phyloP scores from a whole-genome alignment of 2,329 filamentous ascomycete species.

The Ceratocystis diversiconidia region DNA sequence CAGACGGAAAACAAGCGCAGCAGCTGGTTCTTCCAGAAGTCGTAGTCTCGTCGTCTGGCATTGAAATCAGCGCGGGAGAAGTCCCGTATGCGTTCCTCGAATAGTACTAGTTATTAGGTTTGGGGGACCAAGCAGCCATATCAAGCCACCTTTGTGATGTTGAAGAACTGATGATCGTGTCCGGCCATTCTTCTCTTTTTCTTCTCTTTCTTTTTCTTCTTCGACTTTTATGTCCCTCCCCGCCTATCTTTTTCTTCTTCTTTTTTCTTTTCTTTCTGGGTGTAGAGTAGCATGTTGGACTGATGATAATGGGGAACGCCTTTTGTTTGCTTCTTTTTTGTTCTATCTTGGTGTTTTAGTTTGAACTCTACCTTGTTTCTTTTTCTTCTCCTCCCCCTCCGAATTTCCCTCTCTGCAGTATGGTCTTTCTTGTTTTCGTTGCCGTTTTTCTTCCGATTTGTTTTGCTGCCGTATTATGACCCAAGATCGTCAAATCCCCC shows the following conservation, averaged over 20 bases:
- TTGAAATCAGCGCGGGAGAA: slow-evolving; percentile 12
- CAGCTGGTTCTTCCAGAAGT: slow-evolving; percentile 63
- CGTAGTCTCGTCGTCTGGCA: slow-evolving; percentile 23
- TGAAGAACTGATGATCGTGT: slow-evolving; percentile 14
- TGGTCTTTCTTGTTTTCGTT: slow-evolving; percentile 8
- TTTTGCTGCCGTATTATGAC: neutral
- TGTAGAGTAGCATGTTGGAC: slow-evolving; percentile 11
- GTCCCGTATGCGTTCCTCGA: slow-evolving; percentile 8
- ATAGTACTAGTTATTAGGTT: slow-evolving; percentile 11
- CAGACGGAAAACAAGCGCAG: slow-evolving; percentile 52
- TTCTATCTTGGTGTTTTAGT: neutral
- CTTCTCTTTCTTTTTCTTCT: neutral
- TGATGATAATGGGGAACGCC: slow-evolving; percentile 6
- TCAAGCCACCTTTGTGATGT: slow-evolving; percentile 6
- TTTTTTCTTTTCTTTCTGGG: slow-evolving; percentile 9
- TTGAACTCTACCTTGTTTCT: neutral
- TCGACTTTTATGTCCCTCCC: neutral
- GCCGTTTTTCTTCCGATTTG: slow-evolving; percentile 3
- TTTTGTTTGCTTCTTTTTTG: slow-evolving; percentile 2
- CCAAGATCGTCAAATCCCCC: neutral
- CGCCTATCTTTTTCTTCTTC: neutral
- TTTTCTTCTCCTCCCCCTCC: neutral
- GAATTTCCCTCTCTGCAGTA: neutral
- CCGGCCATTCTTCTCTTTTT: neutral
- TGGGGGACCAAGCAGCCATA: slow-evolving; percentile 1